Base-by-base conservation (phyloP, 1,139 yeast genomes). In the Hansenula sp. region DNA sequence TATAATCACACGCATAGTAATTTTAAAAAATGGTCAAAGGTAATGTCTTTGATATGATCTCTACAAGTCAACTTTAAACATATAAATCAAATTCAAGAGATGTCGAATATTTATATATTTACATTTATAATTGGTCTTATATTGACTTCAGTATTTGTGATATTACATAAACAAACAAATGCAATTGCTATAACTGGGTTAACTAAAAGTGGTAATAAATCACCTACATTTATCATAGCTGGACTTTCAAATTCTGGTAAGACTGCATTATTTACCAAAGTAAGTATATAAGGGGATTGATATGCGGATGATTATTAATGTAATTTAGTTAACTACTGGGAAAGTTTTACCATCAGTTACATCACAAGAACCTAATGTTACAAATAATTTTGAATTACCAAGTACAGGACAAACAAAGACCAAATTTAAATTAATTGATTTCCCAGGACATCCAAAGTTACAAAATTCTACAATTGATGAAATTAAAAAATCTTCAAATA, bases 371-470 rank as follows among this genome's bases (percentile, higher is more conserved):
- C 67, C 74, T n/a, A 74, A 68, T 51, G 43, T 54, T 30, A 60
- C 59, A 16, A 63, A 57, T 10, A 50, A 55, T 14, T 59, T 66
- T 40, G 47, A 56, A 38, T 48, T 73, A 20, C 75, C 75, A 9
- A 57, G 63, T 14, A 44, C 56, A 34, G 44, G 62, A 24, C 37
- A 48, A 29, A 38, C 58, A 37, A 39, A 52, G 41, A 39, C 56
- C 34, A 37, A 56, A 39, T 71, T 65, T 61, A 71, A 72, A 50
- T 59, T 89, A 35, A 71, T 83, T 38, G 97, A 90, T 57, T 80
- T 81, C 51, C 97, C 97, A 3, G 97, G 97, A 8, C 92, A 85
- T 61, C 66, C 76, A 43, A 89, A 88, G 59, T 75, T 89, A 50
- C 76, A 75, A 45, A 73, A 73, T 36, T 64, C 74, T 37, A 57